These are phyloP conservation scores for Suillus alpinus DNA, from an alignment of 768 basidiomycete species.

Conservation along the genomic window DNA sequence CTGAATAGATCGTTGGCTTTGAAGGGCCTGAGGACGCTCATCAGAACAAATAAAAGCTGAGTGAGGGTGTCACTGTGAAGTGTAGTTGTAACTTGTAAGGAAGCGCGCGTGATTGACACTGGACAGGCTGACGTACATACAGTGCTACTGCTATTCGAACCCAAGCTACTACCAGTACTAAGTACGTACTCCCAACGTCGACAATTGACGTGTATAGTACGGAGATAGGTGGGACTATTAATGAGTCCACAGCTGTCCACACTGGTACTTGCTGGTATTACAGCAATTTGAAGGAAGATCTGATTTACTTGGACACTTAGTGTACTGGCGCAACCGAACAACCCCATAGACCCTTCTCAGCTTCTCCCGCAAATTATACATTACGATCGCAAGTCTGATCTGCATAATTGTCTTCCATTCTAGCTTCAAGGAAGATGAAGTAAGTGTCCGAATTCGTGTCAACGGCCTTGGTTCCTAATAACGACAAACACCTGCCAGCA, in stretches of 20 bases:
- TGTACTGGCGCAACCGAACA: background rate
- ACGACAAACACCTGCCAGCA: constrained; percentile 18
- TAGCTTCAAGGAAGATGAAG: background rate
- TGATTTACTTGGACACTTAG: background rate
- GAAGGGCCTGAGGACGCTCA: constrained; percentile 88
- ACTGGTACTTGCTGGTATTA: background rate
- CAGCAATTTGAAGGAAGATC: background rate
- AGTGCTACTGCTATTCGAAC: background rate
- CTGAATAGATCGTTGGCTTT: constrained; percentile 86
- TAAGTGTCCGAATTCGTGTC: background rate
- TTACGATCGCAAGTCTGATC: background rate
- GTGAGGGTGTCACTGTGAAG: background rate
- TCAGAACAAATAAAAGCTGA: constrained; percentile 28
- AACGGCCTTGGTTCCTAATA: constrained; percentile 29
- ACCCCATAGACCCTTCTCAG: background rate
- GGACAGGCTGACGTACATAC: background rate
- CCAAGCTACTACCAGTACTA: background rate
- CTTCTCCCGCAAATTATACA: background rate
- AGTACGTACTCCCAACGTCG: no score
- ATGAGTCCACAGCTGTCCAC: background rate
- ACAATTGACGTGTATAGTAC: background rate
- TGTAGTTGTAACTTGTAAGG: background rate
- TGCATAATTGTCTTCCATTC: background rate
- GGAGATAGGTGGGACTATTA: no score
- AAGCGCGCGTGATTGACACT: background rate